Evolutionary conservation across 768 basidiomycete genomes (phyloP), one percentile per base, ranked within the genome.

Genomic region (Lyophyllum shimeji): DNA sequence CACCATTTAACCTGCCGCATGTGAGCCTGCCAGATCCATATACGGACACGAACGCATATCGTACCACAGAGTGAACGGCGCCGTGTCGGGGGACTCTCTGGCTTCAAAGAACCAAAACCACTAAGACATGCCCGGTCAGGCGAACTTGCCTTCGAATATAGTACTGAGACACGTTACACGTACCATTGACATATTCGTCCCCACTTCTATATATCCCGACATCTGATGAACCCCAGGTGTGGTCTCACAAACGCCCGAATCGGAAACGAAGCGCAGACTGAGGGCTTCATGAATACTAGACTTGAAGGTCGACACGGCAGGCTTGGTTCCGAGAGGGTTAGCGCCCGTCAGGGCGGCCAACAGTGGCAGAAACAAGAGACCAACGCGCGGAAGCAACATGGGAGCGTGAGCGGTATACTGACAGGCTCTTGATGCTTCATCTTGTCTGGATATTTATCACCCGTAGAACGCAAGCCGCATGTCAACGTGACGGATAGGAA

Each of bases 31-130:
- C 29, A 29, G 4, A 9, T 29, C 29, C 8, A 0, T 44, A 50
- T 12, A 21, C 11, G 11, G 15, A 18, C 27, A 51, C 12, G 46
- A 37, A 33, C 45, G 40, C 11, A 2, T 34, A 34, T 24, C 23
- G 25, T 55, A 83, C 85, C 86, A 88, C 21, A 87, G 72, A 1
- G 85, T 85, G 61, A 89, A 82, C 0, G 86, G 86, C 0, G 85
- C 85, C 1, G 76, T 83, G 47, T 84, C 81, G 0, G 85, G 83
- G 2, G 75, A 70, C 27, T 80, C 69, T 13, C 87, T 76, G 2
- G 86, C 78, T 58, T 84, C 87, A 51, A 88, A 89, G 67, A 87
- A 88, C 84, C 86, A 88, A 63, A 87, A 88, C 84, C 83, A 87
- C 85, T 86, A 24, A 31, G 29, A 40, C 9, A 23, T 31, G 17